These are phyloP conservation scores for Ballota nigra DNA, from an alignment of 257 asterid genomes.

Conservation along the genomic window DNA sequence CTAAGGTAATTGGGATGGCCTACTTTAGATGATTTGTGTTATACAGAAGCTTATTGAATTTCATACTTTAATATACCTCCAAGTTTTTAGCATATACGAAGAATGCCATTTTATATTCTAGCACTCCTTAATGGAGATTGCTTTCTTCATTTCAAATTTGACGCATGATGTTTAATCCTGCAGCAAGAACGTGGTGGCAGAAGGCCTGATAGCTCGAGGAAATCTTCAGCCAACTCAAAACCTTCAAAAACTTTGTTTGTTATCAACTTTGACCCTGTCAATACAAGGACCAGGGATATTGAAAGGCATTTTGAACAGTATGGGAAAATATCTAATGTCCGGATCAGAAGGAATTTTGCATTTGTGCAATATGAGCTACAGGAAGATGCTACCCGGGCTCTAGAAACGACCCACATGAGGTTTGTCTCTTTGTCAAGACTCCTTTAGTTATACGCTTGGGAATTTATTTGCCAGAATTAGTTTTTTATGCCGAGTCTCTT, in stretches of 20 bases:
- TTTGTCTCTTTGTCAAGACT: constrained; percentile 21
- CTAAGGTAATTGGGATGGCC: constrained; percentile 50
- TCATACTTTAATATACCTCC: neutral
- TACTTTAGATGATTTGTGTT: neutral
- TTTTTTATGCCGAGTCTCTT: neutral
- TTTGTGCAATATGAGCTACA: constrained; percentile 74
- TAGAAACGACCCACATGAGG: constrained; percentile 77
- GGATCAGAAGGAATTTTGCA: constrained; percentile 85
- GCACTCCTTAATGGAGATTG: neutral
- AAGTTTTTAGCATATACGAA: neutral
- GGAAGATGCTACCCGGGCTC: constrained; percentile 87
- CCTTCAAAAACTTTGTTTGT: constrained; percentile 90
- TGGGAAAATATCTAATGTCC: constrained; percentile 72
- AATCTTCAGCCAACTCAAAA: constrained; percentile 53
- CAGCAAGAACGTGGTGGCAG: constrained; percentile 91
- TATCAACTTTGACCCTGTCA: constrained; percentile 79
- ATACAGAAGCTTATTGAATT: neutral
- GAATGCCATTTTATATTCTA: neutral
- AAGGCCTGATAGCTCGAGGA: constrained; percentile 68
- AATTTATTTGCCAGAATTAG: neutral
- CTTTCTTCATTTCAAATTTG: neutral
- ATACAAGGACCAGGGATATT: constrained; percentile 77
- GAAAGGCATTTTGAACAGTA: constrained; percentile 79
- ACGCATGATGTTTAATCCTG: constrained; percentile 25
- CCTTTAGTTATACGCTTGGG: neutral